These are phyloP conservation scores for Phytophthora uliginosa DNA, from an alignment of 352 stramenopile genomes.

Conservation along the genomic window DNA sequence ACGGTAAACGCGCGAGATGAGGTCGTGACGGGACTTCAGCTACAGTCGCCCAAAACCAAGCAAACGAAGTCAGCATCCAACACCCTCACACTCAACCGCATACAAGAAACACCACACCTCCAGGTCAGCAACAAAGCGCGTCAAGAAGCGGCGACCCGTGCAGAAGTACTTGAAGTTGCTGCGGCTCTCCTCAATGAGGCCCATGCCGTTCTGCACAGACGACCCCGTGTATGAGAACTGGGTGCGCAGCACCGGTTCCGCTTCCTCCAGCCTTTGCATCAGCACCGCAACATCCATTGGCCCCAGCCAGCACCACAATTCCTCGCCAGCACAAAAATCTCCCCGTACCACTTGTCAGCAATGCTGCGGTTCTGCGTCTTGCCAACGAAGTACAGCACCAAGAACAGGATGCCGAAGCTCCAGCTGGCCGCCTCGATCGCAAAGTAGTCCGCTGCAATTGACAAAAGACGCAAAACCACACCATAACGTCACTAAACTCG, in stretches of 20 bases:
- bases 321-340: background rate
- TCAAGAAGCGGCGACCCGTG: slow-evolving; percentile 82
- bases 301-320: background rate
- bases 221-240: slow-evolving; percentile 84
- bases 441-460: slow-evolving; percentile 56
- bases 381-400: slow-evolving; percentile 72
- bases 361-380: slow-evolving; percentile 76
- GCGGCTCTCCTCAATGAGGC: slow-evolving; percentile 76
- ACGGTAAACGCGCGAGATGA: slow-evolving; percentile 67
- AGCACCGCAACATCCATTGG: background rate
- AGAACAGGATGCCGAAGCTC: slow-evolving; percentile 59
- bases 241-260: slow-evolving; percentile 69
- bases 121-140: slow-evolving; percentile 74
- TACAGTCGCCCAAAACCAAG: slow-evolving; percentile 15
- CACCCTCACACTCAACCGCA: background rate
- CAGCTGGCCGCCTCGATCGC: slow-evolving; percentile 57
- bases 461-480: background rate
- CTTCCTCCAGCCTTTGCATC: slow-evolving; percentile 63
- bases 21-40: slow-evolving; percentile 68
- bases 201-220: slow-evolving; percentile 64
- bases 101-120: slow-evolving; percentile 39
- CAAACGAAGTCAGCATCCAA: background rate
- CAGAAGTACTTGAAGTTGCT: slow-evolving; percentile 91
- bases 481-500: background rate
- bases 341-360: slow-evolving; percentile 68